A percentile compares a stretch with the other conserved stretches of the same genome.
phyloP scores from a whole-genome alignment of 371 early-diverging fungal species.

The Mucor mucedo region DNA sequence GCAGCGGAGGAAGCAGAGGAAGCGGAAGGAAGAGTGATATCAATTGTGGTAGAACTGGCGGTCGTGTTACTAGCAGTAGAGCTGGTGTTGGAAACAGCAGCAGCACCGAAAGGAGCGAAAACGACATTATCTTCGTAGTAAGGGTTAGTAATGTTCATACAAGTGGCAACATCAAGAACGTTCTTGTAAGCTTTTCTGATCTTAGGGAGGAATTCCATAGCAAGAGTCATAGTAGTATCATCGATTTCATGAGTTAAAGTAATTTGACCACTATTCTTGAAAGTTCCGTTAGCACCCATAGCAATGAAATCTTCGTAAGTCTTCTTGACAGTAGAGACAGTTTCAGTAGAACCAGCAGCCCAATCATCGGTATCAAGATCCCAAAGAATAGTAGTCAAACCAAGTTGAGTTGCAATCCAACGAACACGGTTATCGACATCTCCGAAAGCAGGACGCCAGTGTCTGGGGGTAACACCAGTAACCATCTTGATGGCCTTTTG shows the following conservation, averaged over 20 bases:
- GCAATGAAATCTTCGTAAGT: conserved; percentile 47
- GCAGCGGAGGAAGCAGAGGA: conserved; percentile 16
- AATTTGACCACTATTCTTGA: conserved; percentile 46
- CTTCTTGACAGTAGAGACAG: conserved; percentile 38
- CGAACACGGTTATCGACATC: conserved; percentile 74
- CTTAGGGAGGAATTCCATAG: conserved; percentile 51
- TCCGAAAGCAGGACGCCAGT: conserved; percentile 63
- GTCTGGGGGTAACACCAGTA: conserved; percentile 54
- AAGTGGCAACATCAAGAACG: conserved; percentile 56
- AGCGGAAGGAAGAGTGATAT: not conserved
- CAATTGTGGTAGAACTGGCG: too few species aligned
- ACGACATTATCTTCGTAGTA: conserved; percentile 50
- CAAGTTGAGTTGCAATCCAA: conserved; percentile 60
- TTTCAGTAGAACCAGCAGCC: conserved; percentile 53
- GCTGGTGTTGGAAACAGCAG: conserved; percentile 14
- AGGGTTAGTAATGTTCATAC: conserved; percentile 59
- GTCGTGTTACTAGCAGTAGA: conserved; percentile 15
- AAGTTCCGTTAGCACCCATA: conserved; percentile 57
- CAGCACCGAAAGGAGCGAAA: conserved; percentile 31
- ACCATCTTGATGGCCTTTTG: conserved; percentile 64
- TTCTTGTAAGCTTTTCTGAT: conserved; percentile 53
- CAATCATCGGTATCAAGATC: conserved; percentile 61
- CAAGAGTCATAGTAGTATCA: conserved; percentile 56
- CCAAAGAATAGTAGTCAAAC: conserved; percentile 57
- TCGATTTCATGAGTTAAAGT: conserved; percentile 61